phyloP scores from a whole-genome alignment of 2,329 filamentous ascomycete genomes.

The Fusarium goolgardi region DNA sequence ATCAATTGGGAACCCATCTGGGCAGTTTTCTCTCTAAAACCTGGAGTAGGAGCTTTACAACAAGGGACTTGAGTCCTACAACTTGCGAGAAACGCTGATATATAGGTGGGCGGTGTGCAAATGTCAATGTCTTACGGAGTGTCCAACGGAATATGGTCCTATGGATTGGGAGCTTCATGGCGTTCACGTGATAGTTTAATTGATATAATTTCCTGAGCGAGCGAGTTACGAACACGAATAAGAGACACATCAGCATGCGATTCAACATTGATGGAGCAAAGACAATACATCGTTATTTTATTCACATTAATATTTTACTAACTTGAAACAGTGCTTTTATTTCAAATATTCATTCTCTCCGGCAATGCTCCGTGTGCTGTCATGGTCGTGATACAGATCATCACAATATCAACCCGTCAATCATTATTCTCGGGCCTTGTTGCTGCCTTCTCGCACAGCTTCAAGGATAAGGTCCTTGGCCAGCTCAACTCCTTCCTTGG shows the following conservation, averaged over 20 bases:
- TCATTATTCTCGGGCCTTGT: constrained; percentile 50
- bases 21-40: constrained; percentile 1
- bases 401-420: constrained; percentile 15
- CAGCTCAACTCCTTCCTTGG: constrained; percentile 81
- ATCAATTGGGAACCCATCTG: constrained; percentile 43
- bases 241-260: constrained; percentile 2
- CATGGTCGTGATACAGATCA: constrained; percentile 32
- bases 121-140: constrained; percentile 2
- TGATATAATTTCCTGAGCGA: constrained; percentile 30
- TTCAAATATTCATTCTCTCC: constrained; percentile 23
- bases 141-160: neutral
- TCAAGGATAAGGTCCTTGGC: constrained; percentile 90
- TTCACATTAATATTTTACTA: constrained; percentile 37
- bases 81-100: neutral
- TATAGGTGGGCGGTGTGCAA: constrained; percentile 19
- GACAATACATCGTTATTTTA: constrained; percentile 31
- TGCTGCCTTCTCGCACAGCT: constrained; percentile 74
- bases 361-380: constrained; percentile 24
- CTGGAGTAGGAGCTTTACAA: neutral
- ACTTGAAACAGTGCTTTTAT: constrained; percentile 8
- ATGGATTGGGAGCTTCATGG: neutral
- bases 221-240: constrained; percentile 37
- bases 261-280: neutral
- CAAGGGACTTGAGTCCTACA: neutral
- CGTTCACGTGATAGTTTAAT: constrained; percentile 27